Evolutionary conservation across 345 rosid genomes (phyloP).

Genomic region (Barbarea vulgaris): DNA sequence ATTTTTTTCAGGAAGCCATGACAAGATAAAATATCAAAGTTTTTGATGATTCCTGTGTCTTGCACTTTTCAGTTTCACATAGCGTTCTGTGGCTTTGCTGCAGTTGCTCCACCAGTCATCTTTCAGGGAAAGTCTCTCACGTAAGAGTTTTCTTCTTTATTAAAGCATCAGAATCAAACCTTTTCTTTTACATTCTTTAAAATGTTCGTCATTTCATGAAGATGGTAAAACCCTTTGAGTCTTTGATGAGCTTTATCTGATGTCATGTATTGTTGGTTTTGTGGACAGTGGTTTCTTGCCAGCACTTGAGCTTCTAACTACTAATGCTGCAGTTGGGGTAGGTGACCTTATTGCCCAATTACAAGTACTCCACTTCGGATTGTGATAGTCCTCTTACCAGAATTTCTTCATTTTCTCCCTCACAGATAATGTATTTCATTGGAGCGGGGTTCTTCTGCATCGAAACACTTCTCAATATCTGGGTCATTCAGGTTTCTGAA

Average conservation of each 20-base stretch:
- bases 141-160: conserved; percentile 52
- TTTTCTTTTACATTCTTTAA: background rate
- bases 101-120: conserved; percentile 90
- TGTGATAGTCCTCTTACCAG: conserved; percentile 6
- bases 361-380: background rate
- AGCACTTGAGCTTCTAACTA: conserved; percentile 65
- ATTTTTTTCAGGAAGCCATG: conserved; percentile 13
- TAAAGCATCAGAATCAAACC: conserved; percentile 21
- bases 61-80: conserved; percentile 69
- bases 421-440: conserved; percentile 78
- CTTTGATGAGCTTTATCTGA: conserved; percentile 27
- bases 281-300: conserved; percentile 89
- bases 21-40: background rate
- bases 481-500: conserved; percentile 91
- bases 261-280: conserved; percentile 21
- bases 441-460: conserved; percentile 78
- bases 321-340: conserved; percentile 69
- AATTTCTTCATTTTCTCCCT: background rate
- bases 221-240: background rate
- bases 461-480: conserved; percentile 82
- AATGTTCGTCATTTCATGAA: background rate
- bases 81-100: conserved; percentile 80
- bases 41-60: conserved; percentile 23
- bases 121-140: conserved; percentile 96
- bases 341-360: conserved; percentile 31